Evolutionary conservation across 2,329 filamentous ascomycete genomes (phyloP), one percentile per base, ranked within the genome.

Genomic region (Aspergillus flavus): DNA sequence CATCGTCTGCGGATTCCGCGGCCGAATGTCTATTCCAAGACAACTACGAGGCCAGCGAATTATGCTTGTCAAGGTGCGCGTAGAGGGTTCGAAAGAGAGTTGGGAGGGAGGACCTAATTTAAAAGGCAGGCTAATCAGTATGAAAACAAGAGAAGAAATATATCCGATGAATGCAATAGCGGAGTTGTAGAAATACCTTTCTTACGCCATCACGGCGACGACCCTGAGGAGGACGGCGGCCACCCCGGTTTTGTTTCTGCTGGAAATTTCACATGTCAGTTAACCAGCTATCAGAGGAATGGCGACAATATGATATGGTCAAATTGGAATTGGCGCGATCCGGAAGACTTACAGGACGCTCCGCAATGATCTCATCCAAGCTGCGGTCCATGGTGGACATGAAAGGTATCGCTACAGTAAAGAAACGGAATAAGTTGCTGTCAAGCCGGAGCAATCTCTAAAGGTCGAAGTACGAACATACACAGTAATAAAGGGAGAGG

Each of bases 131-230:
- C 23, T 57, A 53, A 61, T 71, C 34, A 72, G 65, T 26, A 52
- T 53, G 26, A 23, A n/a, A 28, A 7, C 28, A 23, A 19, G 28
- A 56, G 10, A 30, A 41, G 26, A 56, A 19, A 26, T 14, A 28
- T 53, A 39, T 34, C 6, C 32, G n/a, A n/a, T 26, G 34, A 39
- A 23, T 7, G 19, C 2, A 39, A 21, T 16, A 28, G 32, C 11
- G n/a, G n/a, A 12, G 34, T 39, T 36, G 7, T 16, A 54, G n/a
- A 63, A 74, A 53, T 78, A 94, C 93, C 93, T 96, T 96, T 93
- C 90, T 94, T 78, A 94, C 87, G 81, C 92, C 92, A 81, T 95
- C 92, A 81, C 91, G 90, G 74, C 91, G 90, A 72, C 79, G 77
- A 68, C 82, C 78, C 70, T 81, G 80, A 68, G 78, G 70, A 66